Evolutionary conservation across 441 rosid species (phyloP).

Genomic region (Daphne laureola): DNA sequence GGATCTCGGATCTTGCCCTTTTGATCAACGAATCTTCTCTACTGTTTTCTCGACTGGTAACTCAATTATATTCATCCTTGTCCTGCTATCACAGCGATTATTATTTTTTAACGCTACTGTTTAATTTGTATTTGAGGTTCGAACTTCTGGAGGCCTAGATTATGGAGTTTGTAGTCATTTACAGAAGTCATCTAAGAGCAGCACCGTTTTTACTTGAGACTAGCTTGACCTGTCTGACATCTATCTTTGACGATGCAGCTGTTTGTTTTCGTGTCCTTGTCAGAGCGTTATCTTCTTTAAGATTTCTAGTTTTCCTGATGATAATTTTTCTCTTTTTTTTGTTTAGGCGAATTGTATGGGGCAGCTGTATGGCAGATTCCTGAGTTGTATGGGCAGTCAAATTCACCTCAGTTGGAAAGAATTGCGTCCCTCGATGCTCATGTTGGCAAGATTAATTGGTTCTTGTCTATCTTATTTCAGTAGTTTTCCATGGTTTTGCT

Average conservation of each 20-base stretch:
- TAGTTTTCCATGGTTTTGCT: too few species aligned
- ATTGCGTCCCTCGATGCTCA: constrained; percentile 79
- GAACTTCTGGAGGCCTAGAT: too few species aligned
- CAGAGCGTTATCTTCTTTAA: not conserved
- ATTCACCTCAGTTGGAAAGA: constrained; percentile 78
- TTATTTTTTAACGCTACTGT: not conserved
- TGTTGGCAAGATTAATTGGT: constrained; percentile 71
- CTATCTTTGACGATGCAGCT: too few species aligned
- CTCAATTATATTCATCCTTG: not conserved
- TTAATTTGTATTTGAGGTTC: not conserved
- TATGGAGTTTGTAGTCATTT: too few species aligned
- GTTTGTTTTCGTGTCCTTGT: not conserved
- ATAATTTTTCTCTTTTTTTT: constrained; percentile 11
- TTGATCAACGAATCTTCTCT: constrained; percentile 88
- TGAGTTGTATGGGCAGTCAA: constrained; percentile 77
- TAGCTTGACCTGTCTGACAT: too few species aligned
- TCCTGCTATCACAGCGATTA: constrained; percentile 2
- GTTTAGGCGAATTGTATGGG: constrained; percentile 67
- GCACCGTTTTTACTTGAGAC: too few species aligned
- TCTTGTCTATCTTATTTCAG: constrained; percentile 20
- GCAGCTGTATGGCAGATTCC: constrained; percentile 97
- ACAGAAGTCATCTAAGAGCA: too few species aligned
- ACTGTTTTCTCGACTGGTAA: constrained; percentile 75
- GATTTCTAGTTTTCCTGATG: constrained; percentile 10
- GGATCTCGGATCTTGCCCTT: constrained; percentile 84